Base-by-base conservation (phyloP, 2,329 filamentous ascomycete species). In the Curvularia sp. region DNA sequence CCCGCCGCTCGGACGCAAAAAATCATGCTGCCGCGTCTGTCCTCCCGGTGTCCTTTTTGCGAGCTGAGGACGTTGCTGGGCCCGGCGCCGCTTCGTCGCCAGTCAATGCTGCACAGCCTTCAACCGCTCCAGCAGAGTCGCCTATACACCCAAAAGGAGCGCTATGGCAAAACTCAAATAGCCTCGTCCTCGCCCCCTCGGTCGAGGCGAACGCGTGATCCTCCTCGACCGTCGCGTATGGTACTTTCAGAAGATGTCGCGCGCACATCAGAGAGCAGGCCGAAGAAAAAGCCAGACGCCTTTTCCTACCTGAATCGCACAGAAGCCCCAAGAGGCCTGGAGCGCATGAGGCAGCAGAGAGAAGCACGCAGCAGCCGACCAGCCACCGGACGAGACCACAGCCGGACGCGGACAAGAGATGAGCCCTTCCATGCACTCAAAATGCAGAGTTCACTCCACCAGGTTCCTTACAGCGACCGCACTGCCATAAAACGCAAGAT, bases 371-470 rank as follows among this genome's bases (percentile, higher is more conserved):
- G 43, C 28, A 53, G 53, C 38, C 53, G 44, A 51, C 47, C 58
- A 42, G 55, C 55, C 46, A 60, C 58, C 6, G 68, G 55, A 8
- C 60, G 64, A n/a, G 61, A 68, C 47, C 60, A 65, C 33, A 66
- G 65, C 42, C 73, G 67, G 57, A 59, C 67, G 53, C 62, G 66
- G 48, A 59, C 61, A 76, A 80, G 58, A 39, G 80, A 81, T 22
- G 81, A 83, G 49, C 78, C 85, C 7, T 90, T 86, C 77, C 93
- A 96, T 75, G 93, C 94, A 4, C 82, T 98, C 76, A 97, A 96
- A 80, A 98, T 98, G 94, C 94, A 97, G 75, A 87, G 88, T 51
- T 84, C 90, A 1, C 81, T 98, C 63, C 82, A 91, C 2, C 86
- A 88, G 3, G 83, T 98, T 4, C 86, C 92, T 0, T 97, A 97